Evolutionary conservation across 345 rosid species (phyloP).

Genomic region (Bruguiera sexangula): DNA sequence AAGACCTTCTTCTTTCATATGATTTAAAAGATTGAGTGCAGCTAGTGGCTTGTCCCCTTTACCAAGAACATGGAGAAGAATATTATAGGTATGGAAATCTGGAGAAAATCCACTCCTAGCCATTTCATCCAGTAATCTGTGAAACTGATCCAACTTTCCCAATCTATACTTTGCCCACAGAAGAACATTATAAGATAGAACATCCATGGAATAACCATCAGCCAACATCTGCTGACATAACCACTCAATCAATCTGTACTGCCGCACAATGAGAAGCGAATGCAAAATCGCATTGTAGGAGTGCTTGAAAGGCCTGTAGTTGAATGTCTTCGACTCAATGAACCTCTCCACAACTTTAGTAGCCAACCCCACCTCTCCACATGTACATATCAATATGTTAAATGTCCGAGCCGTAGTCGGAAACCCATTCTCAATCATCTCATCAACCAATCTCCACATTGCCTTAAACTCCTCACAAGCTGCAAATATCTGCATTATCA

Average conservation of each 20-base stretch:
- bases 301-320: slow-evolving; percentile 66
- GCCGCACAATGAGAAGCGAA: slow-evolving; percentile 47
- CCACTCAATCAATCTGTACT: slow-evolving; percentile 85
- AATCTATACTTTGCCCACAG: slow-evolving; percentile 72
- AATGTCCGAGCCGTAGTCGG: slow-evolving; percentile 77
- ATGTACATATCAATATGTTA: slow-evolving; percentile 74
- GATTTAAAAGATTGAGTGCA: slow-evolving; percentile 66
- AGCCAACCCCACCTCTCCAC: slow-evolving; percentile 72
- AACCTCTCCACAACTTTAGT: slow-evolving; percentile 71
- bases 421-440: slow-evolving; percentile 70
- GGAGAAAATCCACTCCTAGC: slow-evolving; percentile 56
- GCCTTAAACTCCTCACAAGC: slow-evolving; percentile 78
- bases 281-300: slow-evolving; percentile 76
- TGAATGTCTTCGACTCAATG: slow-evolving; percentile 71
- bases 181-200: slow-evolving; percentile 61
- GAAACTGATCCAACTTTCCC: slow-evolving; percentile 62
- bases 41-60: slow-evolving; percentile 78
- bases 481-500: slow-evolving; percentile 77
- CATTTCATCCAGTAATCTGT: slow-evolving; percentile 78
- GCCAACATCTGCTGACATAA: slow-evolving; percentile 72
- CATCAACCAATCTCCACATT: slow-evolving; percentile 88
- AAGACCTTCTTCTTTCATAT: slow-evolving; percentile 72
- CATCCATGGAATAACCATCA: slow-evolving; percentile 56
- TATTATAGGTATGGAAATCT: slow-evolving; percentile 72
- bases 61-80: slow-evolving; percentile 80